Conservation (phyloP, 176 grass and related monocot genomes). For the Dactylis glomerata region DNA sequence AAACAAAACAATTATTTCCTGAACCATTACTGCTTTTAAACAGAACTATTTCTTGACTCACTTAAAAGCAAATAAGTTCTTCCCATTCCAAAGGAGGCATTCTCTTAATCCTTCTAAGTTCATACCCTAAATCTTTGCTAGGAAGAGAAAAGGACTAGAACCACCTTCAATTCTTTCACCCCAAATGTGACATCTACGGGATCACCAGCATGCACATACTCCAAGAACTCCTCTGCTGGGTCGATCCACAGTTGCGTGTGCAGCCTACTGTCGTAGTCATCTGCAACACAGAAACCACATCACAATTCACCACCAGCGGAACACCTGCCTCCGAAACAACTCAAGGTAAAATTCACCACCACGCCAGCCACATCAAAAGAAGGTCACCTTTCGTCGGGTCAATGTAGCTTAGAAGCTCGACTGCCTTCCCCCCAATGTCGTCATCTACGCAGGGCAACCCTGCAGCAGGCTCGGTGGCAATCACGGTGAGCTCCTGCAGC, state of each 20-base stretch:
- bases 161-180: constrained; percentile 89
- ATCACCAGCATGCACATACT: constrained; percentile 75
- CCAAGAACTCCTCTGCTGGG: constrained; percentile 78
- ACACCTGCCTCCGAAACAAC: neutral
- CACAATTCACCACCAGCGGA: constrained; percentile 4
- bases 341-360: neutral
- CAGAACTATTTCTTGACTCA: neutral
- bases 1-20: neutral
- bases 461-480: constrained; percentile 61
- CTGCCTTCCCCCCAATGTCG: constrained; percentile 70
- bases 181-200: constrained; percentile 88
- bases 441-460: constrained; percentile 14
- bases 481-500: constrained; percentile 86
- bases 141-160: constrained; percentile 12
- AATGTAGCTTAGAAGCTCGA: constrained; percentile 89
- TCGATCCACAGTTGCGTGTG: constrained; percentile 99
- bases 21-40: neutral
- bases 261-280: constrained; percentile 72
- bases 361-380: neutral
- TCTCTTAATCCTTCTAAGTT: neutral
- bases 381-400: constrained; percentile 70
- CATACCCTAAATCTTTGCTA: neutral
- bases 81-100: neutral
- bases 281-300: constrained; percentile 36
- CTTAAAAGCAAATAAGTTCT: neutral